Conservation (phyloP, 495 filamentous ascomycete genomes). For the Hyaloscypha hepaticicola region DNA sequence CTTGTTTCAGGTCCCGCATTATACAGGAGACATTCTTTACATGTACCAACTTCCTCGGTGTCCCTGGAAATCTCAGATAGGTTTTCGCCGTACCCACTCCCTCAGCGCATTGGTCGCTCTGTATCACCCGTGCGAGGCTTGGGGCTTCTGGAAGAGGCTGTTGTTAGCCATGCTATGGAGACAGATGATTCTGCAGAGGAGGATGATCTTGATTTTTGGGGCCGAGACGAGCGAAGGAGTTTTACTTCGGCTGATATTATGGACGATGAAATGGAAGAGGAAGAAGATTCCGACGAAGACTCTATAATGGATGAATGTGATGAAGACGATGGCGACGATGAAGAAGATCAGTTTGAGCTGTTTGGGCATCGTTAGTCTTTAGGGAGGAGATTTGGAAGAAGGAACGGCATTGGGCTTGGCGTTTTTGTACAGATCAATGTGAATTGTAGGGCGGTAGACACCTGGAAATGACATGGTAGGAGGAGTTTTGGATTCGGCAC, state of each 20-base stretch:
- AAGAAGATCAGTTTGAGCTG: slow-evolving; percentile 61
- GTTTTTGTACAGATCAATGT: slow-evolving; percentile 6
- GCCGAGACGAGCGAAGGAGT: slow-evolving; percentile 42
- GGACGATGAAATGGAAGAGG: slow-evolving; percentile 50
- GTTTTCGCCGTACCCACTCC: slow-evolving; percentile 29
- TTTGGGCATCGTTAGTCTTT: slow-evolving; percentile 63
- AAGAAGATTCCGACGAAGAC: slow-evolving; percentile 40
- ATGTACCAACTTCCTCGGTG: slow-evolving; percentile 40
- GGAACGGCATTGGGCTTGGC: slow-evolving; percentile 18
- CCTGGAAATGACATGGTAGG: background rate
- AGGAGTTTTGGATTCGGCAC: background rate
- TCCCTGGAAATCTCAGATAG: slow-evolving; percentile 39
- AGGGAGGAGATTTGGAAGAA: slow-evolving; percentile 5
- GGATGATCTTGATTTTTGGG: slow-evolving; percentile 65
- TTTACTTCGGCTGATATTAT: slow-evolving; percentile 37
- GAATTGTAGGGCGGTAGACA: slow-evolving; percentile 8
- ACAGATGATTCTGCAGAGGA: slow-evolving; percentile 44
- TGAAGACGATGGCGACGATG: slow-evolving; percentile 53
- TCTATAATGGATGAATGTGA: slow-evolving; percentile 38
- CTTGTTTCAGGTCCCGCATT: slow-evolving; percentile 27
- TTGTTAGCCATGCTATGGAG: slow-evolving; percentile 35
- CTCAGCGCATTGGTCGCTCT: slow-evolving; percentile 38
- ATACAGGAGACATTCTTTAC: slow-evolving; percentile 41
- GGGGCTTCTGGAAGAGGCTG: slow-evolving; percentile 16
- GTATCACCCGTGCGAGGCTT: slow-evolving; percentile 37